phyloP scores from a whole-genome alignment of 139 green algal species.

The Coccomyxa sp. region DNA sequence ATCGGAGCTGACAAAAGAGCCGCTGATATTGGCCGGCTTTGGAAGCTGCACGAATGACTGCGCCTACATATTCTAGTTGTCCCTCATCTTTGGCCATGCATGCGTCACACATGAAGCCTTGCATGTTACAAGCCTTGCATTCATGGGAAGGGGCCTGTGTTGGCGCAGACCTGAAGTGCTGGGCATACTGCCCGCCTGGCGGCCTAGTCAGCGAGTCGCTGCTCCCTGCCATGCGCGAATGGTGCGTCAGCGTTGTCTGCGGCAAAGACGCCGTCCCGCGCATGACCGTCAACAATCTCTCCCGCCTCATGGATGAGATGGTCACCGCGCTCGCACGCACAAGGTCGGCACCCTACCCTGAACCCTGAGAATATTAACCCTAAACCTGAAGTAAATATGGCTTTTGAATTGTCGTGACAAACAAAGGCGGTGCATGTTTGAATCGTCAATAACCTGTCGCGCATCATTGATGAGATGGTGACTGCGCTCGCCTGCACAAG shows the following conservation, averaged over 20 bases:
- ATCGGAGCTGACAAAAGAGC: too few species aligned
- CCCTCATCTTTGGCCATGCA: too few species aligned
- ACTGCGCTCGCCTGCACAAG: constrained; percentile 34
- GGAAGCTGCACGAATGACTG: background rate
- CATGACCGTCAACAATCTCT: constrained; percentile 28
- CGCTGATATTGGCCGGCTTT: background rate
- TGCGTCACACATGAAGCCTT: too few species aligned
- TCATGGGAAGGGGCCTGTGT: background rate
- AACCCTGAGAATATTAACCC: too few species aligned
- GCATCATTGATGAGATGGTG: constrained; percentile 53
- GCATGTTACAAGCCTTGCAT: too few species aligned
- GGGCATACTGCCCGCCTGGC: constrained; percentile 41
- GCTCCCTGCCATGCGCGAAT: constrained; percentile 20
- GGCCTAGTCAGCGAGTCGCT: constrained; percentile 34
- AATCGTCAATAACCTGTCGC: constrained; percentile 28
- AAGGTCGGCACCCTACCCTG: constrained; percentile 11
- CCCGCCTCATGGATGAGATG: constrained; percentile 50
- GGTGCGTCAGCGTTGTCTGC: constrained; percentile 37
- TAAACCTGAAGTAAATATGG: too few species aligned
- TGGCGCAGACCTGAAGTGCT: constrained; percentile 33
- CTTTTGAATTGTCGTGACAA: too few species aligned
- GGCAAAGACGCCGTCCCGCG: constrained; percentile 43
- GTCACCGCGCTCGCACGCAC: constrained; percentile 36
- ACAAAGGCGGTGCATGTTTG: too few species aligned
- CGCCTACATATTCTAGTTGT: too few species aligned